A percentile compares a stretch with the other conserved stretches of the same genome.
These are phyloP conservation scores for Clonostachys solani DNA, from an alignment of 2,329 filamentous ascomycete species.

Conservation along the genomic window DNA sequence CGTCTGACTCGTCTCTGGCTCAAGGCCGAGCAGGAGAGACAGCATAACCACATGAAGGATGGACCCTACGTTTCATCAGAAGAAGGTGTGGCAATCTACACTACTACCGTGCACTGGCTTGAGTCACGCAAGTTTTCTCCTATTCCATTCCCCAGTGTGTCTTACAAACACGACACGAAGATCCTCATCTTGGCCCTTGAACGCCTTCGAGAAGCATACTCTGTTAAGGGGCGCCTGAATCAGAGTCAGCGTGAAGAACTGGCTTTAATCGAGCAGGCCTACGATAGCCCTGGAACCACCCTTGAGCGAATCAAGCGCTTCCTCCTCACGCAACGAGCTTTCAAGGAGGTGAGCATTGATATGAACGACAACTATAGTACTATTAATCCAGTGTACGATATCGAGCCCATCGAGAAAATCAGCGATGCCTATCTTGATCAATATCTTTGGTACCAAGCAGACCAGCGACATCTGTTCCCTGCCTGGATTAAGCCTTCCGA, in stretches of 20 bases:
- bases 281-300: constrained; percentile 95
- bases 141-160: constrained; percentile 97
- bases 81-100: constrained; percentile 98
- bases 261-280: constrained; percentile 95
- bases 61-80: constrained; percentile 97
- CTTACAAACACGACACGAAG: constrained; percentile 99
- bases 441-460: constrained; percentile 98
- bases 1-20: constrained; percentile 93
- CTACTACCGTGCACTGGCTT: constrained; percentile 97
- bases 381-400: constrained; percentile 98
- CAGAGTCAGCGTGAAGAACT: constrained; percentile 97
- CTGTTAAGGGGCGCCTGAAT: constrained; percentile 93
- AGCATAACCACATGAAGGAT: constrained; percentile 99
- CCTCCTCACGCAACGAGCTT: constrained; percentile 91
- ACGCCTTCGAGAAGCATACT: constrained; percentile 90
- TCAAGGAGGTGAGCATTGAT: constrained; percentile 98
- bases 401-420: constrained; percentile 99
- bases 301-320: constrained; percentile 96
- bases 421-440: constrained; percentile 98
- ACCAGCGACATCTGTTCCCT: constrained; percentile 94
- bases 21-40: constrained; percentile 95
- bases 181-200: constrained; percentile 95
- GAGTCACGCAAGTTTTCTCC: constrained; percentile 98
- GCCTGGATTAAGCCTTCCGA: constrained; percentile 99
- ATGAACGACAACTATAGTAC: constrained; percentile 99